A percentile compares a stretch with the other conserved stretches of the same genome.
Conservation (phyloP, 306 rosid genomes). For the Vigna hirtella region DNA sequence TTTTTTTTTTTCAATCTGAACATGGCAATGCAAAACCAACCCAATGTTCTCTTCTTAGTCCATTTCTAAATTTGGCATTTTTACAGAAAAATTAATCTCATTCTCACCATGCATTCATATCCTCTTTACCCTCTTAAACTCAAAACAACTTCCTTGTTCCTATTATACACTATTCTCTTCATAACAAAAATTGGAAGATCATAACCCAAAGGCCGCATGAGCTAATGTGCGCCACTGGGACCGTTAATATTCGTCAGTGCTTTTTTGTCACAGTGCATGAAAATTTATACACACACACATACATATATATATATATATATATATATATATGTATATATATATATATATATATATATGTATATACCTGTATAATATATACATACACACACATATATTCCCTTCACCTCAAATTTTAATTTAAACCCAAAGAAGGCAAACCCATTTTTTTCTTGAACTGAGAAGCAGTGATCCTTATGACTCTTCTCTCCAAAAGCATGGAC, state of each 20-base stretch:
- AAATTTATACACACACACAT: background rate
- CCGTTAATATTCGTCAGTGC: slow-evolving; percentile 62
- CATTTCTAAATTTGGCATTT: background rate
- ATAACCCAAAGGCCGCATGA: slow-evolving; percentile 23
- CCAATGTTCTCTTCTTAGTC: background rate
- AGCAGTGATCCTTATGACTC: slow-evolving; percentile 23
- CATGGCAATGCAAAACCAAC: background rate
- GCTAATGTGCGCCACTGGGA: slow-evolving; percentile 54
- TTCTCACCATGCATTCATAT: background rate
- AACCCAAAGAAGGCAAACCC: slow-evolving; percentile 47
- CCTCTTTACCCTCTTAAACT: background rate
- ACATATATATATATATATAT: fast-evolving
- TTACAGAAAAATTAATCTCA: slow-evolving; percentile 4
- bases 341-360: slow-evolving; percentile 3
- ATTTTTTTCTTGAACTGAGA: slow-evolving; percentile 26
- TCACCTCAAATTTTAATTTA: slow-evolving; percentile 39
- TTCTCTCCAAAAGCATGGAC: slow-evolving; percentile 59
- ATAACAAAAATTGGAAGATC: slow-evolving; percentile 29
- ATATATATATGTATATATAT: background rate
- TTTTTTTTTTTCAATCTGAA: background rate
- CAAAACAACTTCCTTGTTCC: background rate
- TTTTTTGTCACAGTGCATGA: slow-evolving; percentile 16
- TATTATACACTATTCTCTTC: slow-evolving; percentile 13
- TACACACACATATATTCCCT: slow-evolving; percentile 2
- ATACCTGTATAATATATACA: background rate